phyloP scores from a whole-genome alignment of 1,284 basidiomycete species.

The Boletus austroedulis region DNA sequence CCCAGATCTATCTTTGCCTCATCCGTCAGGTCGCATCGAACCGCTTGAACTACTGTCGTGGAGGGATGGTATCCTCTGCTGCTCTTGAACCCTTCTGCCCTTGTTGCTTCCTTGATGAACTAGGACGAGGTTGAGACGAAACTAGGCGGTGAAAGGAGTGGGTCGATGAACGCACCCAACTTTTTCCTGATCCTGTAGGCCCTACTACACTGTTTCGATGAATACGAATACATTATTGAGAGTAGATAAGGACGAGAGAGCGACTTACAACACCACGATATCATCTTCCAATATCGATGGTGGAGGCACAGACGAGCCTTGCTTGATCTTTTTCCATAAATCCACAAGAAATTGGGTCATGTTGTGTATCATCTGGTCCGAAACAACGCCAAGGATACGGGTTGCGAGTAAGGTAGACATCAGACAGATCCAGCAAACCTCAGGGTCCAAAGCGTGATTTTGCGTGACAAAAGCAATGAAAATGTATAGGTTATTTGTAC shows the following conservation, averaged over 20 bases:
- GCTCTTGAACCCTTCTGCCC: not conserved
- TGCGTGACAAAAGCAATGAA: not conserved
- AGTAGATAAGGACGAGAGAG: not conserved
- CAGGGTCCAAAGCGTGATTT: not conserved
- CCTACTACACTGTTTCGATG: constrained; percentile 17
- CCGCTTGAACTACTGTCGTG: constrained; percentile 15
- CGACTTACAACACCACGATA: constrained; percentile 21
- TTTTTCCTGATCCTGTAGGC: constrained; percentile 27
- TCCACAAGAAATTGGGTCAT: not conserved
- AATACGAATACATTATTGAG: not conserved
- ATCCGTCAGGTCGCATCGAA: constrained; percentile 20
- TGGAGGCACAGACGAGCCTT: constrained; percentile 1
- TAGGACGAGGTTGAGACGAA: constrained; percentile 3
- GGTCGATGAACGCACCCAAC: constrained; percentile 18
- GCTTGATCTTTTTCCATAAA: constrained; percentile 13
- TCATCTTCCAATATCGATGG: constrained; percentile 13
- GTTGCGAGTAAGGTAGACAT: not conserved
- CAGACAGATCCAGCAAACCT: not conserved
- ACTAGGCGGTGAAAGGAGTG: not conserved
- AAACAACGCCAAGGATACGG: not conserved
- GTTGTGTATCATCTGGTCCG: not conserved
- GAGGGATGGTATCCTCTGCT: constrained; percentile 14
- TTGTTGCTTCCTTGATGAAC: constrained; percentile 20
- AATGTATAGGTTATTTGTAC: not conserved
- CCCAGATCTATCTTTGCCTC: constrained; percentile 6